Evolutionary conservation across 2,329 filamentous ascomycete genomes (phyloP), one percentile per base, ranked within the genome.

Genomic region (Penicillium sp.): DNA sequence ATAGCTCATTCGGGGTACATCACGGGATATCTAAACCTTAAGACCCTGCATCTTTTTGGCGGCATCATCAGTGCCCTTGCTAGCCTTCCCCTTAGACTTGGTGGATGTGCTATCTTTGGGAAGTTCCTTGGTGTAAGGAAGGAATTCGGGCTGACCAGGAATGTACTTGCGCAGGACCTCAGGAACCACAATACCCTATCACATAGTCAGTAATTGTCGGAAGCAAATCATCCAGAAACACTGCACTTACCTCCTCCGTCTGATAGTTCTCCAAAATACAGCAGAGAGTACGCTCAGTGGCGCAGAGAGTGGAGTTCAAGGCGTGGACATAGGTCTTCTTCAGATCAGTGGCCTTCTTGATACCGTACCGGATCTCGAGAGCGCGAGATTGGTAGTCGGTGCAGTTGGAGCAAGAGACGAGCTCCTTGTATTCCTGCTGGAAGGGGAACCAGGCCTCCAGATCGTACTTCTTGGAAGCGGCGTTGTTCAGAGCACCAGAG

Each of bases 191-290:
- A 95, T 79, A 55, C 89, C 89, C 78, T 89, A 54, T 18, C 50
- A 29, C 10, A 12, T 30, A 34, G 44, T 68, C 49, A 68, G 59
- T 48, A 14, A 39, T 25, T 30, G 18, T 30, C 13, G 10, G 3
- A 18, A 18, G 14, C 16, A 52, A 43, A 31, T 25, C 18, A 41
- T 34, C 31, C 33, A 14, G 37, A 11, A 16, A 25, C 25, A 22
- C 30, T 36, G 12, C 5, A 70, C 80, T 71, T 72, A 85, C 86
- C 59, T 92, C 87, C 64, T 90, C 84, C 0, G 86, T 93, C 77
- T 99, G 93, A 73, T 92, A 97, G 75, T 97, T 99, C 75, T 99
- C 93, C 33, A 99, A 80, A 36, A 99, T 79, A 69, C 92, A 96
- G 79, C 93, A 97, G 41, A 97, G 79, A 0, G 92, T 89, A 67